Evolutionary conservation across 768 basidiomycete species (phyloP), one percentile per base, ranked within the genome.

Genomic region (Termitomyces heimii): DNA sequence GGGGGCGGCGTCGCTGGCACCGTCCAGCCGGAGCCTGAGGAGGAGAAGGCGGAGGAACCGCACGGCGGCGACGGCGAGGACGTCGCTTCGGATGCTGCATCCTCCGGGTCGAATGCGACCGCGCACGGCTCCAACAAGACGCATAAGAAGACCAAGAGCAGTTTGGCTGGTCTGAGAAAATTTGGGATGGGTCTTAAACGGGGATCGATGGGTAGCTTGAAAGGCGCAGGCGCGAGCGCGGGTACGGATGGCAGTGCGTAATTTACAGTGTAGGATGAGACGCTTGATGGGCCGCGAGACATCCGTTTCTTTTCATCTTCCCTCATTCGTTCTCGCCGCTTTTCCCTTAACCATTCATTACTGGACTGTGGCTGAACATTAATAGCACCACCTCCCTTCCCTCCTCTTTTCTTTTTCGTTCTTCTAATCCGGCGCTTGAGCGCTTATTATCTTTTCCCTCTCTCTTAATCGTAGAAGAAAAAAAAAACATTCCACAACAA

Each of bases 101-200:
- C 77, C 3, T 44, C 54, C 1, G 54, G 35, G 20, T 28, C 44
- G 16, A 32, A 63, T 8, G 60, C 56, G 9, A 58, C 49, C 3
- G 14, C 14, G n/a, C 65, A 65, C 24, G 64, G 55, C 32, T 68
- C 66, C 56, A 76, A 77, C 56, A 76, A 77, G 63, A 69, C 69
- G 42, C 80, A 81, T 39, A 79, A 78, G 69, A 85, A 82, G 73
- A 81, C 75, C 58, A 82, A 77, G 67, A 84, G 84, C 66, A 74
- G 81, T 49, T 72, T 84, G 45, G 74, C 81, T 29, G 75, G 75
- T 45, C 68, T 86, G 60, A 87, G 84, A 71, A 81, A 79, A 64
- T 65, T 86, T 26, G 78, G 81, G 43, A 63, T 75, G 24, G 74
- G 74, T 74, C 73, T 34, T 71, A 85, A 82, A 71, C 81, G 79